phyloP scores from a whole-genome alignment of 208 protist genomes.

The Blastocrithidia nonstop region DNA sequence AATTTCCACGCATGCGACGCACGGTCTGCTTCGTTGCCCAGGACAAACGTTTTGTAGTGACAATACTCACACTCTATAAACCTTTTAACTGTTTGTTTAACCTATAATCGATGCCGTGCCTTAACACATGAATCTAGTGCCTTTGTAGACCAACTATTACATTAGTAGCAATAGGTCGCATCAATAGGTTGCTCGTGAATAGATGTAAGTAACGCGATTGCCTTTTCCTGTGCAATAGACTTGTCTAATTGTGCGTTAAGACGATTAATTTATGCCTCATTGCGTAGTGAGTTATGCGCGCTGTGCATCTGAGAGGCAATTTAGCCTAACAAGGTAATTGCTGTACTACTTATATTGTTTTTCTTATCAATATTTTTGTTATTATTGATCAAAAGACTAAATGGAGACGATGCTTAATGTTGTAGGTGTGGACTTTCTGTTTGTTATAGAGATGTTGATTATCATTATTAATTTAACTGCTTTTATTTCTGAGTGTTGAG shows the following conservation, averaged over 20 bases:
- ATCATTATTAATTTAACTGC: too few relatives aligned
- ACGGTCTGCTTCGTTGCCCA: slow-evolving; percentile 44
- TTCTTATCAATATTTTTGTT: not conserved
- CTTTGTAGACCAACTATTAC: slow-evolving; percentile 35
- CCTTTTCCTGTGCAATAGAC: slow-evolving; percentile 39
- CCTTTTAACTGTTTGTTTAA: slow-evolving; percentile 24
- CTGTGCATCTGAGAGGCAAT: slow-evolving; percentile 28
- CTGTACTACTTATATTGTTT: not conserved
- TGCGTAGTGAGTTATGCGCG: slow-evolving; percentile 26
- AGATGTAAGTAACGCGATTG: slow-evolving; percentile 19
- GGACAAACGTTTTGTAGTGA: slow-evolving; percentile 49
- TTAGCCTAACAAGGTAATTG: slow-evolving; percentile 9
- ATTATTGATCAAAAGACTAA: too few relatives aligned
- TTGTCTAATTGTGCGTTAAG: slow-evolving; percentile 32
- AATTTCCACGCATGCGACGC: slow-evolving; percentile 22
- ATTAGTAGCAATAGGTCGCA: slow-evolving; percentile 43
- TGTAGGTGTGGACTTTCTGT: too few relatives aligned
- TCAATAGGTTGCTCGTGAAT: slow-evolving; percentile 38
- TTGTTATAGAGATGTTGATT: too few relatives aligned
- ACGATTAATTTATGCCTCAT: slow-evolving; percentile 13
- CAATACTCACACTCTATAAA: slow-evolving; percentile 67
- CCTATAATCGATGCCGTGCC: slow-evolving; percentile 29
- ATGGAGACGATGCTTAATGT: too few relatives aligned
- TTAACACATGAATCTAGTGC: slow-evolving; percentile 30
- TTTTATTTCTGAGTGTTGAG: too few relatives aligned